Percentiles rank a stretch among this genome's conserved stretches.
phyloP scores from a whole-genome alignment of 352 stramenopile species.

The Phytopythium vexans region DNA sequence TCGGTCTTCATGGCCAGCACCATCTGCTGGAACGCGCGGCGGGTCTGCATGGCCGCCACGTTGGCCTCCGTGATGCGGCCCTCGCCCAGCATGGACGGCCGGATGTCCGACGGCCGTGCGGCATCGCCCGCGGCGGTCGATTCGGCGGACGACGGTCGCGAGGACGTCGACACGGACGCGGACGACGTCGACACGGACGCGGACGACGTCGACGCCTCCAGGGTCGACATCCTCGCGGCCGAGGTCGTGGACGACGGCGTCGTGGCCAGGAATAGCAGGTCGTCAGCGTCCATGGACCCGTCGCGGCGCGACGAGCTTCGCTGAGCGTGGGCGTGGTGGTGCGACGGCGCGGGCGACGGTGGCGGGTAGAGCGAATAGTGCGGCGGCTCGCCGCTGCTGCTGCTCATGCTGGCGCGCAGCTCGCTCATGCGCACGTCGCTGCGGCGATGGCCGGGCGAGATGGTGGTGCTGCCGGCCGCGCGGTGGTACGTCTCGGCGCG shows the following conservation, averaged over 20 bases:
- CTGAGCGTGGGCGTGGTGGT: constrained; percentile 12
- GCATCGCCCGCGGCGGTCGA: neutral
- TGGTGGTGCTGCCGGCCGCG: constrained; percentile 19
- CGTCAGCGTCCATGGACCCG: constrained; percentile 2
- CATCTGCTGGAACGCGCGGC: constrained; percentile 82
- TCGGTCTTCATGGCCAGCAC: constrained; percentile 47
- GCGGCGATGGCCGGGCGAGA: constrained; percentile 16
- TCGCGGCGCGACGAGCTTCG: neutral
- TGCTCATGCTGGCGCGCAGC: constrained; percentile 16
- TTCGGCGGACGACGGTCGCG: neutral
- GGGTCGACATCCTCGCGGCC: neutral
- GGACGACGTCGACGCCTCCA: neutral
- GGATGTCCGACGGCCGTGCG: neutral
- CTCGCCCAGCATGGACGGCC: constrained; percentile 6
- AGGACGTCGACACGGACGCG: constrained; percentile 1
- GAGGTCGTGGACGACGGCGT: constrained; percentile 3
- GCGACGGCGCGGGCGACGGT: constrained; percentile 6
- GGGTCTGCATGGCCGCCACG: constrained; percentile 71
- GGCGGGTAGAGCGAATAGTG: too few species aligned
- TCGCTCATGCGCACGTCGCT: constrained; percentile 27
- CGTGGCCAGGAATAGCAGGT: neutral
- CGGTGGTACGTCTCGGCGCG: constrained; percentile 28
- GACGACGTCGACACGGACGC: constrained; percentile 1
- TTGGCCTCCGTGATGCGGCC: constrained; percentile 56
- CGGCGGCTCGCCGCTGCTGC: too few species aligned